Percentiles rank a stretch among this genome's conserved stretches.
Evolutionary conservation across 2,329 filamentous ascomycete species (phyloP).

Genomic region (Metarhizium robertsii): DNA sequence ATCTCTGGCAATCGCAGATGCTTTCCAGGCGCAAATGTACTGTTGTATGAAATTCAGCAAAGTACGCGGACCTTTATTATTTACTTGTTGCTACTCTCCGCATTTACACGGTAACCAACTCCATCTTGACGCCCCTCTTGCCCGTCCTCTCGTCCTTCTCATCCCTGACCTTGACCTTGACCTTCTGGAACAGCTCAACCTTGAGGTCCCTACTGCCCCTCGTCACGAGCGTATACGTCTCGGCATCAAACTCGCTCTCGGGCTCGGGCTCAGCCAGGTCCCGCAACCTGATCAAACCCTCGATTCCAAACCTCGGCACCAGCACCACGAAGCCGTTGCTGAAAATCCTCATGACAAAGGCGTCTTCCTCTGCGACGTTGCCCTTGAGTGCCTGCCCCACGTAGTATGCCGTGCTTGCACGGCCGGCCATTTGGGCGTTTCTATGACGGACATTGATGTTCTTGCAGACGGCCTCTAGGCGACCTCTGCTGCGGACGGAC

Average conservation of each 20-base stretch:
- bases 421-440: slow-evolving; percentile 91
- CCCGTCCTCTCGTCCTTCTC: slow-evolving; percentile 93
- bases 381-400: slow-evolving; percentile 92
- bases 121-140: slow-evolving; percentile 82
- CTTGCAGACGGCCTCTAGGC: slow-evolving; percentile 88
- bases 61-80: no score
- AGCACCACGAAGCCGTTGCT: slow-evolving; percentile 96
- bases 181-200: slow-evolving; percentile 86
- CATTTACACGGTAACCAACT: slow-evolving; percentile 37
- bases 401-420: slow-evolving; percentile 94
- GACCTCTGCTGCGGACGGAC: slow-evolving; percentile 68
- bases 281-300: slow-evolving; percentile 77
- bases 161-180: slow-evolving; percentile 80
- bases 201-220: slow-evolving; percentile 44
- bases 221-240: slow-evolving; percentile 67
- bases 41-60: no score
- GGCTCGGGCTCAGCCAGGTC: slow-evolving; percentile 74
- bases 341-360: slow-evolving; percentile 95
- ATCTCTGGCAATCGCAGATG: background rate
- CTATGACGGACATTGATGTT: slow-evolving; percentile 98
- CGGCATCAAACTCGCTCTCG: slow-evolving; percentile 73
- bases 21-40: background rate
- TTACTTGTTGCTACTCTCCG: no score
- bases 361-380: slow-evolving; percentile 68
- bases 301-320: slow-evolving; percentile 90